Conservation (phyloP, 352 stramenopile species). For the Phytophthora chlamydospora region DNA sequence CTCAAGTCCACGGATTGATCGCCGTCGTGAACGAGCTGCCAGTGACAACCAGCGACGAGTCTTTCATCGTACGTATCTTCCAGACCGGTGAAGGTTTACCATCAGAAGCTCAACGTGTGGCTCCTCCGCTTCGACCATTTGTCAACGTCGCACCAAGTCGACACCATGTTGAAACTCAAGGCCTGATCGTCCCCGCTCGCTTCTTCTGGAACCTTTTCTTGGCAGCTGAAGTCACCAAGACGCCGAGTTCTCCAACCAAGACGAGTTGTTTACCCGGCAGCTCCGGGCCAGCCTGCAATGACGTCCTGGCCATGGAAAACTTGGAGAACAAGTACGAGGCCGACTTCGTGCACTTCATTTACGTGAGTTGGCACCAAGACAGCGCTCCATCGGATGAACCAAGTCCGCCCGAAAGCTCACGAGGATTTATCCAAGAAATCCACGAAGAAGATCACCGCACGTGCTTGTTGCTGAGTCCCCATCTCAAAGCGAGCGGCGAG, state of each 20-base stretch:
- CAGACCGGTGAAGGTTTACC: background rate
- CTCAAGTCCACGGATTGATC: slow-evolving; percentile 30
- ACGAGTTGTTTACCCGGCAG: slow-evolving; percentile 14
- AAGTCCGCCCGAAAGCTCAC: background rate
- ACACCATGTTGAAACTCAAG: slow-evolving; percentile 10
- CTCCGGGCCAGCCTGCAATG: slow-evolving; percentile 22
- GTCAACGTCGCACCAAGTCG: slow-evolving; percentile 1
- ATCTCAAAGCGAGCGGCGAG: slow-evolving; percentile 3
- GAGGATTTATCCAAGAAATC: slow-evolving; percentile 32
- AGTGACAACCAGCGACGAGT: slow-evolving; percentile 31
- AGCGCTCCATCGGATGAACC: background rate
- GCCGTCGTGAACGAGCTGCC: slow-evolving; percentile 36
- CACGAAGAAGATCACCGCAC: slow-evolving; percentile 47
- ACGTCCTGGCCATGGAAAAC: slow-evolving; percentile 32
- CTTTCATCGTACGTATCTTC: slow-evolving; percentile 17
- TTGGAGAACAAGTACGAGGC: slow-evolving; percentile 47
- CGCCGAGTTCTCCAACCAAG: background rate
- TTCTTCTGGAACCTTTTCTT: slow-evolving; percentile 73
- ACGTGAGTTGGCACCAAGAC: slow-evolving; percentile 44
- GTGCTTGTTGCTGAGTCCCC: slow-evolving; percentile 34
- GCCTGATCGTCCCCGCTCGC: slow-evolving; percentile 23
- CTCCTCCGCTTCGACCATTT: slow-evolving; percentile 3
- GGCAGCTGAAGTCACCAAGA: slow-evolving; percentile 14
- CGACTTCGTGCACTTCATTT: slow-evolving; percentile 61
- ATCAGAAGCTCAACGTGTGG: background rate